phyloP scores from a whole-genome alignment of 177 flowering plant genomes.

The Vitis hybrid region DNA sequence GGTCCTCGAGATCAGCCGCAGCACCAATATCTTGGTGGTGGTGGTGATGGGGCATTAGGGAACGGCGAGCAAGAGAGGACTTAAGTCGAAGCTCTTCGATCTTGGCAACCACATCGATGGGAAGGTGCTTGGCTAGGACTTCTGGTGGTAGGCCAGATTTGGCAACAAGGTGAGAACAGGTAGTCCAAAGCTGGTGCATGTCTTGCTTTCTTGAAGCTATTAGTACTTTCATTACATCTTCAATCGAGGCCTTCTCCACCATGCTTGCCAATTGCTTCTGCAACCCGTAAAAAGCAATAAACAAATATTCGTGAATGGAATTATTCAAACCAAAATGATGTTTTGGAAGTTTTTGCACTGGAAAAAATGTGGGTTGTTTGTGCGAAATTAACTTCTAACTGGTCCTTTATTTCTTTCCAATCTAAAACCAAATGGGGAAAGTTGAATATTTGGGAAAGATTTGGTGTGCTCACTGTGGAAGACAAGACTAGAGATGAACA shows the following conservation, averaged over 20 bases:
- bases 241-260: constrained; percentile 98
- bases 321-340: background rate
- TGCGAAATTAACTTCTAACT: background rate
- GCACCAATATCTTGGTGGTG: constrained; percentile 45
- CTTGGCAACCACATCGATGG: constrained; percentile 81
- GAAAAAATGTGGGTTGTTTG: constrained; percentile 1
- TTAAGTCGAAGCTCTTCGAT: constrained; percentile 92
- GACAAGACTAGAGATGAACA: constrained; percentile 42
- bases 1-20: constrained; percentile 75
- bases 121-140: constrained; percentile 90
- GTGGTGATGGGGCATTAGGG: constrained; percentile 47
- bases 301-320: background rate
- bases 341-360: background rate
- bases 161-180: constrained; percentile 91
- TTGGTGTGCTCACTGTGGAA: constrained; percentile 41
- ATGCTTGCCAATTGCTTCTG: constrained; percentile 93
- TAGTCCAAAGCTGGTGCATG: constrained; percentile 96
- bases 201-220: constrained; percentile 96
- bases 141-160: constrained; percentile 97
- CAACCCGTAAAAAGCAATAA: constrained; percentile 1
- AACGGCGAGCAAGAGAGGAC: constrained; percentile 63
- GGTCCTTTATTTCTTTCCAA: constrained; percentile 3
- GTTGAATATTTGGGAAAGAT: constrained; percentile 30
- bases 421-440: constrained; percentile 42
- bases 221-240: constrained; percentile 96